Base-by-base conservation (phyloP, 1,284 basidiomycete genomes). In the Xerocomus minutiporus region DNA sequence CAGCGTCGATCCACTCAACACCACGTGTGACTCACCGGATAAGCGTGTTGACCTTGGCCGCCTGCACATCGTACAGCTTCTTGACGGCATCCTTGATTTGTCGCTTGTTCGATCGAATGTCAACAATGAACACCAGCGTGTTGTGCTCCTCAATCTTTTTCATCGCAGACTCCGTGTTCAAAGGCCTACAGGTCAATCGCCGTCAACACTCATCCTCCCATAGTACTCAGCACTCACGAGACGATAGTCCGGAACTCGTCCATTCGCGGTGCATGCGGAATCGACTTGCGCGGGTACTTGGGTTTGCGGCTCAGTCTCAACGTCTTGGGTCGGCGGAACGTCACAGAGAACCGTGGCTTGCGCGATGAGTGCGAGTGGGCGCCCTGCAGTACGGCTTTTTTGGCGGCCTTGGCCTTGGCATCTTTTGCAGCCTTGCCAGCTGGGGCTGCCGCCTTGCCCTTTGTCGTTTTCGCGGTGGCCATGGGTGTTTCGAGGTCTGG, bases 131-230 rank as follows among this genome's bases (percentile, higher is more conserved):
- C 58, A 98, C 95, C 56, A 99, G 84, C 42, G 96, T 98, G 81
- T 99, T 99, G 82, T 97, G 88, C 76, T 98, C 96, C 82, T 99
- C 96, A 62, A 99, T 98, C 86, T 99, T 97, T 83, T 93, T 93
- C 90, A 92, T 93, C 55, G 90, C 91, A 12, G 83, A 86, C 71
- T 93, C 88, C 4, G 88, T 91, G 80, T 88, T 91, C 69, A 91
- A 68, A 23, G 88, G 88, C 52, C 84, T 87, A 49, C 49, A 45
- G 7, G 39, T 45, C 12, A 32, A 32, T 32, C 31, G 35, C 15
- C n/a, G 42, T 67, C 46, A 70, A 46, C 32, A 46, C 20, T 28
- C 41, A 25, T 5, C 20, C 3, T 4, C 40, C 15, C 13, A n/a
- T 35, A 8, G 34, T 9, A 35, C 34, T 15, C 15, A 5, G 34